phyloP scores from a whole-genome alignment of 768 basidiomycete genomes.

The Lentinula aciculospora region DNA sequence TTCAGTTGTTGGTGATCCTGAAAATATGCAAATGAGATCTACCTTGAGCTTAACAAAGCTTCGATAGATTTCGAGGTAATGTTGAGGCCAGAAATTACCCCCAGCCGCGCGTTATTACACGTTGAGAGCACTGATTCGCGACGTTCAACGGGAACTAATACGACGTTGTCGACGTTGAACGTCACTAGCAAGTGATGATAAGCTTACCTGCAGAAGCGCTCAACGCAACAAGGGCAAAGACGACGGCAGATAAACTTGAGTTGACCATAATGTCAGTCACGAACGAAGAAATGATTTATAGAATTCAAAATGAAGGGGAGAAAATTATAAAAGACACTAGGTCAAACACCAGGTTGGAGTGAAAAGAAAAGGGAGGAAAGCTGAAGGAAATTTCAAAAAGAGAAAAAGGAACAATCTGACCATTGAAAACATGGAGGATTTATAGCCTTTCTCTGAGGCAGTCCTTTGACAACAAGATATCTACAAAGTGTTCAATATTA shows the following conservation, averaged over 20 bases:
- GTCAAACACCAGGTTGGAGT: constrained; percentile 1
- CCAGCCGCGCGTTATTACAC: constrained; percentile 20
- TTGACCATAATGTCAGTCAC: background rate
- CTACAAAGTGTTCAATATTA: background rate
- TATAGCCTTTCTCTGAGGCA: background rate
- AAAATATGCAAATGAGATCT: background rate
- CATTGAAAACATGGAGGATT: background rate
- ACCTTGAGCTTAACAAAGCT: background rate
- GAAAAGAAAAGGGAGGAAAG: background rate
- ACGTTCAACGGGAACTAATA: constrained; percentile 5
- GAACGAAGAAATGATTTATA: background rate
- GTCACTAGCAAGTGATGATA: background rate
- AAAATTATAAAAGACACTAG: constrained; percentile 1
- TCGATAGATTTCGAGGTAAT: constrained; percentile 16
- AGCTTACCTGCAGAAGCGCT: background rate
- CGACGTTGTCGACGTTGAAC: background rate
- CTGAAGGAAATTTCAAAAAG: background rate
- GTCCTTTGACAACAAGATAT: background rate
- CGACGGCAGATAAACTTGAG: background rate
- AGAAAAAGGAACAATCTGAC: too few species aligned
- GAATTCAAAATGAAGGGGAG: background rate
- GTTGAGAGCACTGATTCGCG: constrained; percentile 7
- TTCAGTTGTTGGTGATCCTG: background rate
- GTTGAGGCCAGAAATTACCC: constrained; percentile 18
- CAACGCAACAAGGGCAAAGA: background rate